Evolutionary conservation across 306 rosid species (phyloP).

Genomic region (Malus domestica): DNA sequence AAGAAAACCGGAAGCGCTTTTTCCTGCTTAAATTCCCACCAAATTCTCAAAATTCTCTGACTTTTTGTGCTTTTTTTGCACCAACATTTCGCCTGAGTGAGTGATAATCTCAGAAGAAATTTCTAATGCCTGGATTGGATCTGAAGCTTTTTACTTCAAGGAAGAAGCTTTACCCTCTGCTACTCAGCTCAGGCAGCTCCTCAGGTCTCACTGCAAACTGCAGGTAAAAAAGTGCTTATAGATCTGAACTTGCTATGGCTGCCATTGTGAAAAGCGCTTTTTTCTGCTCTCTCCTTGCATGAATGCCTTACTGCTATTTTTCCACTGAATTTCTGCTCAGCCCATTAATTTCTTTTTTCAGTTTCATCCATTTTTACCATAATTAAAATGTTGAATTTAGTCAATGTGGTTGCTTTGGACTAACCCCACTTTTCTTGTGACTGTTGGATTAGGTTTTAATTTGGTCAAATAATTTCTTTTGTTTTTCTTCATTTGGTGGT

Average conservation of each 20-base stretch:
- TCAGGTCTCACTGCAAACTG: conserved; percentile 4
- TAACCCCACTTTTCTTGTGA: conserved; percentile 3
- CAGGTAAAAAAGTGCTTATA: conserved; percentile 23
- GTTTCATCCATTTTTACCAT: background rate
- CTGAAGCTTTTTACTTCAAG: conserved; percentile 9
- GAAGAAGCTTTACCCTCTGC: conserved; percentile 18
- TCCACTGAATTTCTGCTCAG: background rate
- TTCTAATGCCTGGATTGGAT: conserved; percentile 26
- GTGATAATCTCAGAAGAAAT: background rate
- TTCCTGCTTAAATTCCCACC: background rate
- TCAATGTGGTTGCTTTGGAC: conserved; percentile 24
- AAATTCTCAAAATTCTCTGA: background rate
- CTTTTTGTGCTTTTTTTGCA: background rate
- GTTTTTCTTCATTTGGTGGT: conserved; percentile 22
- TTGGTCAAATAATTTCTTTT: conserved; percentile 3
- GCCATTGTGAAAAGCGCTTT: conserved; percentile 10
- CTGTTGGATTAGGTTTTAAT: background rate
- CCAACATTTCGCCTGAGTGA: conserved; percentile 9
- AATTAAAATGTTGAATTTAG: conserved; percentile 24
- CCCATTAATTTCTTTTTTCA: background rate
- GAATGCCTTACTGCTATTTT: background rate
- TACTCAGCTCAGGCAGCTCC: conserved; percentile 12
- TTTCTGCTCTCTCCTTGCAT: background rate
- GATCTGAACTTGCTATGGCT: conserved; percentile 36
- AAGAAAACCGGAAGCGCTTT: background rate